phyloP scores from a whole-genome alignment of 176 grass and related monocot genomes.

The Oryza rufipogon region DNA sequence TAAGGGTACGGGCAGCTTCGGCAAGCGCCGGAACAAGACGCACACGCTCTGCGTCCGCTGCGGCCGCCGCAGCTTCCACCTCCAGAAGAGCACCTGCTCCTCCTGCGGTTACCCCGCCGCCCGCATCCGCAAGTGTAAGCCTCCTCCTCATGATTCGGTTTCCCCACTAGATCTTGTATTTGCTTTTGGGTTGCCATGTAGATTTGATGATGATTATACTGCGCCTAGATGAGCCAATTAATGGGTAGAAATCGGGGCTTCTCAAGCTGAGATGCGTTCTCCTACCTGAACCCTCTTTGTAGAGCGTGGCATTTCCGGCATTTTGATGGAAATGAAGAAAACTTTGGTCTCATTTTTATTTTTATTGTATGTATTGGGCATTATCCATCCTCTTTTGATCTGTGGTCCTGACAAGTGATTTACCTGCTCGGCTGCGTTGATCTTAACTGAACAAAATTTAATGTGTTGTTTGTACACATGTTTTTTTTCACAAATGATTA shows the following conservation, averaged over 20 bases:
- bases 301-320: neutral
- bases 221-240: neutral
- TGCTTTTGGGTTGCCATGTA: no score
- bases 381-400: neutral
- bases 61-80: conserved; percentile 90
- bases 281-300: no score
- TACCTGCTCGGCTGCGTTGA: no score
- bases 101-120: conserved; percentile 82
- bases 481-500: no score
- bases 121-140: conserved; percentile 96
- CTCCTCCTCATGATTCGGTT: neutral
- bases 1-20: conserved; percentile 94
- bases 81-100: conserved; percentile 92
- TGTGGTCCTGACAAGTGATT: neutral
- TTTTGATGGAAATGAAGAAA: conserved; percentile 23
- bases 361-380: neutral
- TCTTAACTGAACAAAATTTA: no score
- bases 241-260: neutral
- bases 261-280: neutral
- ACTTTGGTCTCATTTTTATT: neutral
- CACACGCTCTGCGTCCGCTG: conserved; percentile 92
- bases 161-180: no score
- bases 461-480: no score
- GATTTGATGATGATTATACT: neutral
- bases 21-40: conserved; percentile 97